Evolutionary conservation across 305 asterid species (phyloP).

Genomic region (Solanum hybrid): DNA sequence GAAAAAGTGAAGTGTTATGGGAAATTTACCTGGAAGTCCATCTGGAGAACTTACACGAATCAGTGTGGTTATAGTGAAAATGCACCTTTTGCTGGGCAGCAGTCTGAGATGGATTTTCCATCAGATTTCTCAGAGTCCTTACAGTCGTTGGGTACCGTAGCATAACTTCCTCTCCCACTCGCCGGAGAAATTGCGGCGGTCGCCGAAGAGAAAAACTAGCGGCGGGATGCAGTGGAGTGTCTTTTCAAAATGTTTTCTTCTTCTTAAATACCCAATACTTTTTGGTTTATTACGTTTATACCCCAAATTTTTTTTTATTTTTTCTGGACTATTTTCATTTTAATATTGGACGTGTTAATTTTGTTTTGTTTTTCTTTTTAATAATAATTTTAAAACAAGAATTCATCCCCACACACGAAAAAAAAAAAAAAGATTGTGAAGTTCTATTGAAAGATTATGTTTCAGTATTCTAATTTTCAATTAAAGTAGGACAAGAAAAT

Average conservation of each 20-base stretch:
- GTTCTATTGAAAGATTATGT: not conserved
- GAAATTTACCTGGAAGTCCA: conserved; percentile 55
- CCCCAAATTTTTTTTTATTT: accelerated
- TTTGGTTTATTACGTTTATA: not conserved
- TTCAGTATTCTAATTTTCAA: not conserved
- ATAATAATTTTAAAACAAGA: not conserved
- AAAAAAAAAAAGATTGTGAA: not conserved
- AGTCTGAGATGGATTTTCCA: conserved; percentile 32
- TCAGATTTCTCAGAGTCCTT: conserved; percentile 26
- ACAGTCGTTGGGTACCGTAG: conserved; percentile 11
- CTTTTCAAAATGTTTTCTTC: not conserved
- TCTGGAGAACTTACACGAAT: conserved; percentile 50
- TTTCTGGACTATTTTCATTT: not conserved
- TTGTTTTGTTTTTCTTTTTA: not conserved
- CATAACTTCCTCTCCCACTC: not conserved
- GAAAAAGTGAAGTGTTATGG: not conserved
- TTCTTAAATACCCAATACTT: not conserved
- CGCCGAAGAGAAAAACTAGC: not conserved
- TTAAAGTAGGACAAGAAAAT: not conserved
- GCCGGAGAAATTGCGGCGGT: not conserved
- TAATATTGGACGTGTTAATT: not conserved
- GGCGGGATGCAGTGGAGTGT: not conserved
- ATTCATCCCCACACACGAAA: not conserved
- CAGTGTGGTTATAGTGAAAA: conserved; percentile 55
- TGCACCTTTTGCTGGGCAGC: conserved; percentile 17